Evolutionary conservation across 2,329 filamentous ascomycete genomes (phyloP), one percentile per base, ranked within the genome.

Genomic region (Cryphonectria carpinicola): DNA sequence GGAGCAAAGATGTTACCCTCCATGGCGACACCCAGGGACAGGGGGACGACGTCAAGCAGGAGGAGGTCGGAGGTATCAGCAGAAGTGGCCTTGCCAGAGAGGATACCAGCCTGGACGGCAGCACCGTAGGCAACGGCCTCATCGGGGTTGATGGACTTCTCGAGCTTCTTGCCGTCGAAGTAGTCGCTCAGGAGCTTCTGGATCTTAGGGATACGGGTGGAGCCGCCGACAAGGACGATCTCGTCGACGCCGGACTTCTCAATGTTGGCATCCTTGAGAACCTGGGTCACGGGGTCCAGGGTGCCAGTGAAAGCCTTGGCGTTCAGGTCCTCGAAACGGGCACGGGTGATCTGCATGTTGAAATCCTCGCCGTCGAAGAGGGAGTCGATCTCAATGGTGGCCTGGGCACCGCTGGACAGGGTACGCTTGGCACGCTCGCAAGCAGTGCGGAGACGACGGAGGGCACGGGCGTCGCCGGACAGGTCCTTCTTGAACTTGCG

Each of bases 351-450:
- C 83, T 93, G 93, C 82, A 95, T 89, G 86, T 95, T 95, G 88
- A 97, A 98, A 84, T 99, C 96, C 85, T 98, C 93, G 78, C 96
- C 95, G 78, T 98, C 96, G 82, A 96, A 98, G 76, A 99, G 92
- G 77, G 95, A 98, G 87, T 98, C 96, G 79, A 98, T 98, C 87
- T 99, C 96, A 78, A 98, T 93, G 78, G 94, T 97, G 80, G 96
- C 97, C 87, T 98, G 95, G 73, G 96, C 95, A 84, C 94, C 95
- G 85, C 94, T 97, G 82, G 96, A 98, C 69, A 98, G 90, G 75
- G 96, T 98, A 86, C 96, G 92, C 94, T 99, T 99, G 85, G 96
- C 96, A 90, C 96, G 95, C 89, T 99, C 96, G 86, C 96, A 98
- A 85, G 95, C 95, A 79, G 96, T 98, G 79, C 96, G 90, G 80